Conservation (phyloP, 2,329 filamentous ascomycete genomes). For the Sphaceloma murrayae region DNA sequence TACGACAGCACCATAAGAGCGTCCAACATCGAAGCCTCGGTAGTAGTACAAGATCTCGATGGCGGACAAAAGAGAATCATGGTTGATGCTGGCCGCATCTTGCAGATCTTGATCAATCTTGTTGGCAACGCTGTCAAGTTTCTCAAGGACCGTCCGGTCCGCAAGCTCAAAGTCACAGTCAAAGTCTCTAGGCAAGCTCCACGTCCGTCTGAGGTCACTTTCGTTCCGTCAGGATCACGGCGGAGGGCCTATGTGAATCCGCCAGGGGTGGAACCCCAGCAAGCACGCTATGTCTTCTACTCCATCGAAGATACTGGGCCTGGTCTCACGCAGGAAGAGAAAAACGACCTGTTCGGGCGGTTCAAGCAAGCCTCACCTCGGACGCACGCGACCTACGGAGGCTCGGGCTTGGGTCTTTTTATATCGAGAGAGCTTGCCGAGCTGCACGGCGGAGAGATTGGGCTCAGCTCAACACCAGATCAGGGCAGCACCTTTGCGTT, state of each 20-base stretch:
- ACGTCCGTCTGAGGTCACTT: too few relatives aligned
- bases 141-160: too few relatives aligned
- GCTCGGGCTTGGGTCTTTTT: constrained; percentile 59
- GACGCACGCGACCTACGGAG: constrained; percentile 62
- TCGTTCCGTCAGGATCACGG: not conserved
- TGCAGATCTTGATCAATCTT: constrained; percentile 25
- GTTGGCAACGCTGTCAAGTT: constrained; percentile 26
- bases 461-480: constrained; percentile 49
- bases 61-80: too few relatives aligned
- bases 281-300: constrained; percentile 2
- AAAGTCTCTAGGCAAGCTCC: too few relatives aligned
- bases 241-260: not conserved
- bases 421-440: constrained; percentile 59
- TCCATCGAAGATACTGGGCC: constrained; percentile 28
- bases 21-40: constrained; percentile 22
- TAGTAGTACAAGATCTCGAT: too few relatives aligned
- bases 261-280: not conserved
- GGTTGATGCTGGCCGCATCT: constrained; percentile 23
- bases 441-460: constrained; percentile 59
- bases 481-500: constrained; percentile 58
- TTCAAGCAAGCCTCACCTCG: constrained; percentile 59
- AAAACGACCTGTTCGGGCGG: constrained; percentile 51
- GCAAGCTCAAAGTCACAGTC: too few relatives aligned
- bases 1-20: constrained; percentile 26
- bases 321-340: constrained; percentile 32